Evolutionary conservation across 352 stramenopile species (phyloP).

Genomic region (Globisporangium paddicum): DNA sequence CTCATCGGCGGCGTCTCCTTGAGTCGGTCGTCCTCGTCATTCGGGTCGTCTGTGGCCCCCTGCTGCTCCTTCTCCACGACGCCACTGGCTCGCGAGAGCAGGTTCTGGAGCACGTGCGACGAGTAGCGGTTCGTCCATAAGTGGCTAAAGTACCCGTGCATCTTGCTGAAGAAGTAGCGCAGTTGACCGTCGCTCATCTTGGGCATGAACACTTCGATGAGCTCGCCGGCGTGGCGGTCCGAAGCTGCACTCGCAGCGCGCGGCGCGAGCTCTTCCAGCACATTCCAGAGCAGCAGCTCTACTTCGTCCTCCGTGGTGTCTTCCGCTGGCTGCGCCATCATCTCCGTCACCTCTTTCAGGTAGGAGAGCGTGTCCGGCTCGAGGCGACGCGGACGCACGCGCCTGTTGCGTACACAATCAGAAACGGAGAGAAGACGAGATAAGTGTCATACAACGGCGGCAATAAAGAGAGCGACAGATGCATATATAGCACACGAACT

Average conservation of each 20-base stretch:
- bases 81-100: conserved; percentile 53
- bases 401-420: conserved; percentile 22
- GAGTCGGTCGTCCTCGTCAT: conserved; percentile 58
- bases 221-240: conserved; percentile 64
- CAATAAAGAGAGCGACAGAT: background rate
- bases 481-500: conserved; percentile 11
- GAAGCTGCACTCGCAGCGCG: conserved; percentile 68
- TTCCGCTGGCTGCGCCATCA: conserved; percentile 47
- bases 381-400: conserved; percentile 62
- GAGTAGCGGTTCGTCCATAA: conserved; percentile 87
- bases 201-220: conserved; percentile 66
- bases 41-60: conserved; percentile 18
- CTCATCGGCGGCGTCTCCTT: conserved; percentile 59
- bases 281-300: conserved; percentile 72
- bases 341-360: conserved; percentile 78
- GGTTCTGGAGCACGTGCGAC: conserved; percentile 76
- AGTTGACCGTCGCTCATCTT: conserved; percentile 71
- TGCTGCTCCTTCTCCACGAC: conserved; percentile 46
- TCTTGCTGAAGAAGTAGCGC: conserved; percentile 74
- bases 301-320: conserved; percentile 54
- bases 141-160: conserved; percentile 75
- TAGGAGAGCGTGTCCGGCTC: conserved; percentile 80
- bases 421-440: background rate
- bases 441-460: background rate
- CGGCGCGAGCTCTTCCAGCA: conserved; percentile 72